Base-by-base conservation (phyloP, 1,139 yeast species). In the Magnusiomyces magnusii region DNA sequence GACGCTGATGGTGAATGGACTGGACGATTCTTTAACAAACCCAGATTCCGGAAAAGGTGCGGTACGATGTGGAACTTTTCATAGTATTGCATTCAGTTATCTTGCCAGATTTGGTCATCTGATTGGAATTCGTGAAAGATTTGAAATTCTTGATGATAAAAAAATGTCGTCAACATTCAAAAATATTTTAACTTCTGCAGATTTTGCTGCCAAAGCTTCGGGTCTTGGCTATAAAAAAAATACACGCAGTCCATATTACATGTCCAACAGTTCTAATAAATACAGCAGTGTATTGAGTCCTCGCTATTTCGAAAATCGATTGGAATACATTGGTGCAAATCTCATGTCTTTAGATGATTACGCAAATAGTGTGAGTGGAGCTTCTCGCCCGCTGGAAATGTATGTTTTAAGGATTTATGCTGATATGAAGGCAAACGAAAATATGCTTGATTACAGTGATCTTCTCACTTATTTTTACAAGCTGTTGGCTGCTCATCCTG, bases 381-480 rank as follows among this genome's bases (percentile, higher is more conserved):
- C n/a, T 7, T 5, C n/a, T 7, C n/a, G 7, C 3, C 24, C 10
- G 9, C 21, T 44, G 3, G 7, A 3, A 3, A 21, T 44, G 5
- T 19, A 7, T 5, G 21, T 44, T 23, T 21, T 44, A 9, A 44
- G 17, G 5, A 2, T 10, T 5, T 44, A 44, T n/a, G 49, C n/a
- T 5, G 15, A 5, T 5, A 9, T 21, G 3, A 44, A 44, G 17
- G n/a, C 19, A 34, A 49, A 54, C 24, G 55, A 53, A 1, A 57
- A 60, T n/a, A 24, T 49, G 2, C 59, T 60, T 2, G 62, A 60
- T 47, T 60, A 58, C 71, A 98, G 92, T 69, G 98, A 92, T 69
- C 78, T 95, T 57, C 75, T 93, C 47, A 69, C 87, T 36, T 74
- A 77, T 57, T 80, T 91, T 44, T 74, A 78, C 62, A 69, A 74